Evolutionary conservation across 257 asterid species (phyloP).

Genomic region (Eucommia ulmoides): DNA sequence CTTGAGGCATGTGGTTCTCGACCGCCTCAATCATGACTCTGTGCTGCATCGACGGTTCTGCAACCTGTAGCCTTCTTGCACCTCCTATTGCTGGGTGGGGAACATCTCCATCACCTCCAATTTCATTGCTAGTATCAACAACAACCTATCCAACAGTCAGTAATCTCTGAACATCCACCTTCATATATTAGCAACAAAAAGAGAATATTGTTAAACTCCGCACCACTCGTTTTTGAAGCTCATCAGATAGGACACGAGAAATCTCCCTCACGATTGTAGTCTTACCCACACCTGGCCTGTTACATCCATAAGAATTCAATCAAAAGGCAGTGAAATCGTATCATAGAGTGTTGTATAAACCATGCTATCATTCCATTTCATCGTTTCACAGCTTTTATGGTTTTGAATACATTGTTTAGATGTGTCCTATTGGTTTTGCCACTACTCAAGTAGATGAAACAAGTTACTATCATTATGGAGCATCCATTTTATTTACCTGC

Average conservation of each 20-base stretch:
- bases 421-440: too few relatives aligned
- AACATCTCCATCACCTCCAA: constrained; percentile 79
- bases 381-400: too few relatives aligned
- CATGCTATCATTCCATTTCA: too few relatives aligned
- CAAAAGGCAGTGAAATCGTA: background rate
- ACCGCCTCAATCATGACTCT: constrained; percentile 77
- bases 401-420: too few relatives aligned
- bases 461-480: too few relatives aligned
- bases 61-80: constrained; percentile 73
- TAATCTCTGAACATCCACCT: constrained; percentile 1
- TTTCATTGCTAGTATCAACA: constrained; percentile 77
- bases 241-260: constrained; percentile 53
- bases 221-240: constrained; percentile 78
- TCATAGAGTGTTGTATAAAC: too few relatives aligned
- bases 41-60: constrained; percentile 57
- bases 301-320: constrained; percentile 5
- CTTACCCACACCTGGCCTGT: constrained; percentile 84
- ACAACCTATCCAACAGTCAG: constrained; percentile 32
- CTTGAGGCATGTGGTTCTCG: constrained; percentile 90
- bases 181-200: background rate
- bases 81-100: constrained; percentile 71
- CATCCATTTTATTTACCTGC: constrained; percentile 45
- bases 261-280: constrained; percentile 72
- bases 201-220: constrained; percentile 8
- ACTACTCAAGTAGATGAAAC: too few relatives aligned